phyloP scores from a whole-genome alignment of 192 early-diverging fungal genomes.

The Lobosporangium transversale region DNA sequence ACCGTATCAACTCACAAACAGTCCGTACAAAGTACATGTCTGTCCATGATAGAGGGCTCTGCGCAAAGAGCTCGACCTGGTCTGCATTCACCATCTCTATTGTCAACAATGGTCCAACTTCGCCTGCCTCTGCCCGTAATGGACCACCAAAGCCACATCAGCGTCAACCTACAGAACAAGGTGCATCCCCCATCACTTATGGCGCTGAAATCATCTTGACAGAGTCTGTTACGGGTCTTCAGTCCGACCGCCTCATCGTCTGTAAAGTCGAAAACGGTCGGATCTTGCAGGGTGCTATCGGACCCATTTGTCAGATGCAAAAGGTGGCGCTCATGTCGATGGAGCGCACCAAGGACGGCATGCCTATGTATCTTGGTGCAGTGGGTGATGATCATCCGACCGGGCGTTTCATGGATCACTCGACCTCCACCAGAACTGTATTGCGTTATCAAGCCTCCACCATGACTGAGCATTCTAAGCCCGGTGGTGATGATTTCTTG shows the following conservation, averaged over 20 bases:
- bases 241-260: slow-evolving; percentile 75
- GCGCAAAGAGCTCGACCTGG: slow-evolving; percentile 70
- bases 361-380: slow-evolving; percentile 58
- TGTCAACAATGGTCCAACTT: slow-evolving; percentile 37
- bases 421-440: slow-evolving; percentile 25
- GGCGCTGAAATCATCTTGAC: slow-evolving; percentile 78
- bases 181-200: slow-evolving; percentile 67
- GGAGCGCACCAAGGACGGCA: slow-evolving; percentile 37
- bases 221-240: slow-evolving; percentile 68
- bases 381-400: slow-evolving; percentile 50
- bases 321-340: slow-evolving; percentile 73
- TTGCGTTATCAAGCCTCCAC: slow-evolving; percentile 34
- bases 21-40: slow-evolving; percentile 87
- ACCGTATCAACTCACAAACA: slow-evolving; percentile 92
- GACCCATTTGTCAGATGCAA: slow-evolving; percentile 87
- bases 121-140: slow-evolving; percentile 15
- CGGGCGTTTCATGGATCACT: slow-evolving; percentile 49
- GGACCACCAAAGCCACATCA: slow-evolving; percentile 34
- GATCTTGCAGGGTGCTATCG: slow-evolving; percentile 68
- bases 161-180: slow-evolving; percentile 33
- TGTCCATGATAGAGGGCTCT: slow-evolving; percentile 63
- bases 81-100: slow-evolving; percentile 67
- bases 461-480: slow-evolving; percentile 26
- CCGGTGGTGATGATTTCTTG: slow-evolving; percentile 72
- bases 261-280: slow-evolving; percentile 83